Evolutionary conservation across 148 eudicot species (phyloP), one percentile per base, ranked within the genome.

Genomic region (Suaeda aralocaspica): DNA sequence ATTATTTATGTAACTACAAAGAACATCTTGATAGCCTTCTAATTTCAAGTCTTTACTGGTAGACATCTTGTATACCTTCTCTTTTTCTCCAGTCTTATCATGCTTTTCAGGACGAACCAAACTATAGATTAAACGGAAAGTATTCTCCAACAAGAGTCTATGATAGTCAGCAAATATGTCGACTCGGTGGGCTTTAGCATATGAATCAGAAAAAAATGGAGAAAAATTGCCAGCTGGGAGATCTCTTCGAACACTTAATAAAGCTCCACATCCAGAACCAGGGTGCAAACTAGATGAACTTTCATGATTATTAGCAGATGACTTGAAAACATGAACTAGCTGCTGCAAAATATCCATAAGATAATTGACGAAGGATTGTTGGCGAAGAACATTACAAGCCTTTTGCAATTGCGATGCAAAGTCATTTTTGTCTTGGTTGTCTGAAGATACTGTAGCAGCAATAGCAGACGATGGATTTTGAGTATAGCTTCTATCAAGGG

Each of bases 341-440:
- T 95, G 97, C 79, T 91, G 97, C 88, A 95, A 76, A 55, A 92
- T 89, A 83, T 95, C 97, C 99, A 91, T 91, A 53, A 95, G 89
- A 83, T 89, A 91, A 79, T 86, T 88, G 49, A 95, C 78, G 76
- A 95, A 87, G 77, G 77, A 81, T 74, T 95, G 99, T 72, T 95
- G 97, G 84, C 99, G 83, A 65, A 95, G 92, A 69, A 79, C 65
- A 60, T 85, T 89, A 77, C 97, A 91, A 45, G 99, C 96, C 50
- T 85, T 86, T 79, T 78, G 89, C 68, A 95, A 80, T 80, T 90
- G 96, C 57, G 87, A 80, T 51, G 85, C 74, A 68, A 84, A 91
- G 73, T 88, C 93, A 77, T 77, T 87, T 82, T 86, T 95, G 74
- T 95, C 97, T 63, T 80, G 89, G 59, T 87, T 89, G 80, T 83